Conservation (phyloP, 495 filamentous ascomycete species). For the Trichoderma gamsii region DNA sequence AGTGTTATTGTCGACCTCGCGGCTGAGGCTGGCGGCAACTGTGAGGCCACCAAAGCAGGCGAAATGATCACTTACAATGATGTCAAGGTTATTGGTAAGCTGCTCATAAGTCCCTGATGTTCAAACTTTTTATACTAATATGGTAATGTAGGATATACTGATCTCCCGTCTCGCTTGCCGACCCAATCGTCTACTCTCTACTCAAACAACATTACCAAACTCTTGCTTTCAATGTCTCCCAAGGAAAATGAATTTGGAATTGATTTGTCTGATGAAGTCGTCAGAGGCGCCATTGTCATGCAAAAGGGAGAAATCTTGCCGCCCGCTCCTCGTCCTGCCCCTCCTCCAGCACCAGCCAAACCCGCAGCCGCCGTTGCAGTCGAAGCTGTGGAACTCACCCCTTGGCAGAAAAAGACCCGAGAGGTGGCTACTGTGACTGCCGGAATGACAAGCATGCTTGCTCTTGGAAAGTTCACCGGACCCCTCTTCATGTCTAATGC, state of each 20-base stretch:
- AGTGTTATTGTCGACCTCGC: slow-evolving; percentile 77
- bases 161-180: slow-evolving; percentile 70
- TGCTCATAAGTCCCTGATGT: slow-evolving; percentile 10
- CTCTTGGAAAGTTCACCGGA: slow-evolving; percentile 67
- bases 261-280: slow-evolving; percentile 71
- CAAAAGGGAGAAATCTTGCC: slow-evolving; percentile 66
- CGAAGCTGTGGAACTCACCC: slow-evolving; percentile 58
- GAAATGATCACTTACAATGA: slow-evolving; percentile 62
- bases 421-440: slow-evolving; percentile 64
- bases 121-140: slow-evolving; percentile 15
- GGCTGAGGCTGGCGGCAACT: slow-evolving; percentile 75
- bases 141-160: slow-evolving; percentile 58
- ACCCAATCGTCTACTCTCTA: slow-evolving; percentile 78
- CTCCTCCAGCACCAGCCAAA: slow-evolving; percentile 54
- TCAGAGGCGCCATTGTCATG: slow-evolving; percentile 72
- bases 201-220: slow-evolving; percentile 82
- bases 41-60: slow-evolving; percentile 65
- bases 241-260: slow-evolving; percentile 67
- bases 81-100: slow-evolving; percentile 70
- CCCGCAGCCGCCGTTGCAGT: slow-evolving; percentile 49
- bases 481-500: slow-evolving; percentile 77
- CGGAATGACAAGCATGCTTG: slow-evolving; percentile 65
- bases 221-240: slow-evolving; percentile 69
- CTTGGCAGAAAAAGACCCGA: slow-evolving; percentile 67
- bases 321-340: slow-evolving; percentile 62